Evolutionary conservation across 139 green algal genomes (phyloP).

Genomic region (Pseudopediastrum boryanum): DNA sequence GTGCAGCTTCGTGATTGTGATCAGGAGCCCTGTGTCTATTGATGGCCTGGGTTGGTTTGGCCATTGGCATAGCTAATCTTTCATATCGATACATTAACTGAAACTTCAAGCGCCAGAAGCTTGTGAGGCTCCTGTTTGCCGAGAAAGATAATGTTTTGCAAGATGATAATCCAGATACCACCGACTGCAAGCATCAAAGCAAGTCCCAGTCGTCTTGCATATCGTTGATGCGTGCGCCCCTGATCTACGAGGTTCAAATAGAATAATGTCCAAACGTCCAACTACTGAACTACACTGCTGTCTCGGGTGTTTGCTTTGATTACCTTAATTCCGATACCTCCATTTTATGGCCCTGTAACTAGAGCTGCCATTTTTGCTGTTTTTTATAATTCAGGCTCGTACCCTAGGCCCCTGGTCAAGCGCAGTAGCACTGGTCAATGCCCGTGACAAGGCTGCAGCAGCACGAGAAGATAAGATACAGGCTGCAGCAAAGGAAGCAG

Average conservation of each 20-base stretch:
- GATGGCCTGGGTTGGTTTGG: too few species aligned
- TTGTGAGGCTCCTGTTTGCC: too few species aligned
- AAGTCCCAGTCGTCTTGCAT: too few species aligned
- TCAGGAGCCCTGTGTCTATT: too few species aligned
- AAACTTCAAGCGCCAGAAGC: too few species aligned
- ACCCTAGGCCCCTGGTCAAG: slow-evolving; percentile 67
- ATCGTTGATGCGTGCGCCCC: slow-evolving; percentile 16
- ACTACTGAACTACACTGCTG: too few species aligned
- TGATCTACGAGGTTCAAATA: not conserved
- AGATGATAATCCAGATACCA: too few species aligned
- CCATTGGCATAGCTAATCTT: too few species aligned
- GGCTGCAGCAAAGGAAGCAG: slow-evolving; percentile 5
- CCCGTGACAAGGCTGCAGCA: slow-evolving; percentile 50
- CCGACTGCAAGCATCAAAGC: slow-evolving; percentile 20
- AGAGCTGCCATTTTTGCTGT: not conserved
- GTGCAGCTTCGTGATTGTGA: too few species aligned
- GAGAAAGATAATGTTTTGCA: too few species aligned
- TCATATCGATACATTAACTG: too few species aligned
- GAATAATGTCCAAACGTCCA: too few species aligned
- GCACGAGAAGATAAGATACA: slow-evolving; percentile 53
- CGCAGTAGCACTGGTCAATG: slow-evolving; percentile 68
- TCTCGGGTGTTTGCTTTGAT: not conserved
- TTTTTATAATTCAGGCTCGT: slow-evolving; percentile 50
- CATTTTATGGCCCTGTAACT: not conserved
- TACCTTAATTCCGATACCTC: not conserved